Evolutionary conservation across 805 yeast genomes (phyloP), one percentile per base, ranked within the genome.

Genomic region (Suhomyces faveliae): DNA sequence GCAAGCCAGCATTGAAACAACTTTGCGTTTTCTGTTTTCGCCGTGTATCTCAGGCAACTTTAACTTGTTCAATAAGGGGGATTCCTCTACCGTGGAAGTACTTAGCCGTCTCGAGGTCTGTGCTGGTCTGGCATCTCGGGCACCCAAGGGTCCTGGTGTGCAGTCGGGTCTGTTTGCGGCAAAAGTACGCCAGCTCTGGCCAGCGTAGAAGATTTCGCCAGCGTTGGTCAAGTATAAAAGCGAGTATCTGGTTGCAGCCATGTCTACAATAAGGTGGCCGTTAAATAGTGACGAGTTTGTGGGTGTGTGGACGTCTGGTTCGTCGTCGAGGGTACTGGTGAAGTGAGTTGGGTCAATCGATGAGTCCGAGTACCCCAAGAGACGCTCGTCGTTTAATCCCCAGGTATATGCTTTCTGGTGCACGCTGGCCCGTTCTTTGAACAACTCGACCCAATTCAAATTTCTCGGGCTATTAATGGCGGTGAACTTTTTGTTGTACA

Each of bases 171-270:
- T 37, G 22, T 44, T 43, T 4, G 52, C 33, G 10, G 37, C 21
- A 15, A 20, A 4, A 19, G 48, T 47, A 40, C 56, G 57, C 64
- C 70, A 66, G 37, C 51, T 48, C 8, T 54, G 45, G 0, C 86
- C 89, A 4, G 85, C 78, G 25, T 71, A 72, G 60, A 72, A 84
- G 5, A 86, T 58, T 4, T 75, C 67, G 0, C 91, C 90, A 0
- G 72, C 62, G 23, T 72, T 70, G 0, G 85, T 77, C 30, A 85
- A 64, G 2, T 85, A 66, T 43, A 81, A 81, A 51, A 83, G 80
- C 3, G 83, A 76, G 57, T 74, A 85, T 1, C 92, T 92, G 23
- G 86, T 86, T 7, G 83, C 81, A 20, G 78, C 68, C 0, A 85
- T 67, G 53, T 80, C 84, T 0, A 74, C 58, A 1, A 78, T 60